A percentile compares a stretch with the other conserved stretches of the same genome.
phyloP scores from a whole-genome alignment of 345 rosid genomes.

The Salix dunnii region DNA sequence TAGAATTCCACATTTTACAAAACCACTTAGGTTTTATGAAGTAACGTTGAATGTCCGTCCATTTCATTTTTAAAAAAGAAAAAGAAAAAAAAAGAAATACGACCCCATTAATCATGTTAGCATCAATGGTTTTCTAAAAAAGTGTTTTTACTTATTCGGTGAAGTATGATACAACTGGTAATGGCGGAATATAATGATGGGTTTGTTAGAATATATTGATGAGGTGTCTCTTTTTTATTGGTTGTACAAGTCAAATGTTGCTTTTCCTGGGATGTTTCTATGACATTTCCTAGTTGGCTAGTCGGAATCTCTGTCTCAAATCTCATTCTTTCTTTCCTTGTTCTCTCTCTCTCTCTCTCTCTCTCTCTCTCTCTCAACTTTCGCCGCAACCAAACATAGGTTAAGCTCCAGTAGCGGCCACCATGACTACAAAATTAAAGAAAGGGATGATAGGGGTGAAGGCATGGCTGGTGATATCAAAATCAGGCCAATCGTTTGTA shows the following conservation, averaged over 20 bases:
- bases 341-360: no score
- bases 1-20: no score
- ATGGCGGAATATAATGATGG: no score
- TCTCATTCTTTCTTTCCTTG: background rate
- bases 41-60: no score
- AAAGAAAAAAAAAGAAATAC: no score
- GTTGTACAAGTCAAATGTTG: background rate
- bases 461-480: slow-evolving; percentile 43
- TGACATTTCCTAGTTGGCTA: background rate
- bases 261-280: background rate
- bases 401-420: background rate
- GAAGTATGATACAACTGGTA: background rate
- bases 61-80: no score
- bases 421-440: background rate
- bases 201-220: no score
- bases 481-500: slow-evolving; percentile 27
- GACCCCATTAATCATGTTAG: no score
- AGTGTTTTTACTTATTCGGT: background rate
- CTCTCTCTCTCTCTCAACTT: background rate
- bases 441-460: slow-evolving; percentile 27
- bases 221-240: background rate
- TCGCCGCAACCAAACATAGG: background rate
- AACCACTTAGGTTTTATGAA: no score
- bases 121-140: no score
- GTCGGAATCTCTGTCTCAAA: background rate